Percentiles rank a stretch among this genome's conserved stretches.
These are phyloP conservation scores for Leavenworthia alabamica DNA, from an alignment of 345 rosid species.

Conservation along the genomic window DNA sequence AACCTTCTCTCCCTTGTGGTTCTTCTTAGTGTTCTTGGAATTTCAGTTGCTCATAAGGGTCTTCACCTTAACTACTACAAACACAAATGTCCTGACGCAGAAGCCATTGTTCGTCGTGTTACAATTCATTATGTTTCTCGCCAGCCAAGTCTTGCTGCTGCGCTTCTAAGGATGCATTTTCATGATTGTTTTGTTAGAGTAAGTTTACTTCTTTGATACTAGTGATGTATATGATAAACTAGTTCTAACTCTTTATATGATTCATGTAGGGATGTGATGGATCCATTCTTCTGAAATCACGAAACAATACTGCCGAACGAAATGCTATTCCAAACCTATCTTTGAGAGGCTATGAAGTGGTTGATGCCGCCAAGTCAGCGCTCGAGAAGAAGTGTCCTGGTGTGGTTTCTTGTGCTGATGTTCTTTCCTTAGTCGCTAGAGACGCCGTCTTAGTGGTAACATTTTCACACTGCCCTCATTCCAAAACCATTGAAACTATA, in stretches of 20 bases:
- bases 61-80: constrained; percentile 33
- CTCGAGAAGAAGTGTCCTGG: constrained; percentile 40
- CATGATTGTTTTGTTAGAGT: constrained; percentile 54
- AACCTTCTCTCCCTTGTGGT: constrained; percentile 31
- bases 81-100: constrained; percentile 38
- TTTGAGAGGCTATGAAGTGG: constrained; percentile 43
- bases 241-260: background rate
- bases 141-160: constrained; percentile 41
- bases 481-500: too few species aligned
- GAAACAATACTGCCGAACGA: constrained; percentile 38
- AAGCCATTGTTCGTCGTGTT: constrained; percentile 22
- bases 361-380: constrained; percentile 38
- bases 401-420: constrained; percentile 64
- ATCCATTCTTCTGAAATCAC: constrained; percentile 43
- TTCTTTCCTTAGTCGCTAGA: constrained; percentile 52
- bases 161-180: constrained; percentile 44
- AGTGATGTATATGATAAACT: background rate
- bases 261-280: constrained; percentile 49
- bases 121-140: constrained; percentile 26
- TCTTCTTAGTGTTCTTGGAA: constrained; percentile 29
- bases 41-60: background rate
- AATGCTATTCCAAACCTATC: constrained; percentile 35
- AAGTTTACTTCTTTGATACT: background rate
- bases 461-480: background rate
- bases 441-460: constrained; percentile 43